Conservation (phyloP, 78 protist species). For the Dictyostelium intermedium region DNA sequence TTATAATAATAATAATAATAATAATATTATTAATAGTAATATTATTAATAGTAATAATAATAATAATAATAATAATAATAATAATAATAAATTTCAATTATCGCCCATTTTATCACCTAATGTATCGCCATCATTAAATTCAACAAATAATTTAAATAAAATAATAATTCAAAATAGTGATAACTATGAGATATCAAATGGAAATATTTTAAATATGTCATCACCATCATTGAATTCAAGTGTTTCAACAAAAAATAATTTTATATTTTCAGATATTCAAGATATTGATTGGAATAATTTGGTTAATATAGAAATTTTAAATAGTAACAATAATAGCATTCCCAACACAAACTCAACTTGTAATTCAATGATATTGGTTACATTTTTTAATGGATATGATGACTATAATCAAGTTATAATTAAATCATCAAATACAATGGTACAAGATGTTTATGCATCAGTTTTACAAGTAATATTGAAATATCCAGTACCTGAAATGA, state of each 20-base stretch:
- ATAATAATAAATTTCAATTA: background rate
- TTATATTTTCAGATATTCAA: background rate
- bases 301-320: background rate
- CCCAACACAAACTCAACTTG: background rate
- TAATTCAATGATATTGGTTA: background rate
- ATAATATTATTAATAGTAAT: background rate
- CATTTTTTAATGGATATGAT: background rate
- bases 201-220: background rate
- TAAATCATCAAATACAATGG: constrained; percentile 4
- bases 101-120: background rate
- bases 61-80: background rate
- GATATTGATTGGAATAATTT: background rate
- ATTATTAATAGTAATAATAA: background rate
- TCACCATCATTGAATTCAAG: background rate
- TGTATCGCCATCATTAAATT: background rate
- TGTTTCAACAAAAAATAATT: background rate
- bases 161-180: background rate
- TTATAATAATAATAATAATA: too few relatives aligned
- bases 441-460: constrained; percentile 16
- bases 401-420: background rate
- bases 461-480: constrained; percentile 2
- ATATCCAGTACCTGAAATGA: constrained; percentile 46
- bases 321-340: background rate
- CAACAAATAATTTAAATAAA: background rate
- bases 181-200: background rate